Base-by-base conservation (phyloP, 176 grass and related monocot genomes). In the Rhipidocladum racemiflorum region DNA sequence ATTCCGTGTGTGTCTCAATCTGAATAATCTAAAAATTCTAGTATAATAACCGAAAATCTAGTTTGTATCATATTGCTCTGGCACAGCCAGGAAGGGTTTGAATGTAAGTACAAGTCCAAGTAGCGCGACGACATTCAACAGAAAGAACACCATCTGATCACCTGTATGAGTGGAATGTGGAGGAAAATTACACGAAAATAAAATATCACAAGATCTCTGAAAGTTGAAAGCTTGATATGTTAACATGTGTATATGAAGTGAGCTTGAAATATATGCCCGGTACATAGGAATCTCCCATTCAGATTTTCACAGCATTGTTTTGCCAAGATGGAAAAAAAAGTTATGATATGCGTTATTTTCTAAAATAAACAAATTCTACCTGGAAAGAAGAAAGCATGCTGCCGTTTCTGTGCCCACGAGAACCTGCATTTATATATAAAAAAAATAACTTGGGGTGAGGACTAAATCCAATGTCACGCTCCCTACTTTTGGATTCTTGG, bases 391-490 rank as follows among this genome's bases (percentile, higher is more conserved):
- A 68, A 77, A 30, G 82, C 77, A 51, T 90, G 35, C 57, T 95
- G 93, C 4, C 87, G 85, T 60, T 92, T 90, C 74, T 95, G 93
- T 61, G 90, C 93, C 93, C 93, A 95, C 7, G 93, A 95, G 61
- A 95, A 92, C 68, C 93, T 95, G 88, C 61, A 91, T 72, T 57
- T 7, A 75, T 32, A 2, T 18, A 56, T 62, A 49, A 7, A 12
- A 35, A 65, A 54, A 46, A 36, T 10, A 35, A 64, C 10, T 6
- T 48, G 29, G 6, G 14, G 15, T 36, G 16, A 18, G 48, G 50
- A 63, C n/a, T 8, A 78, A 78, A 27, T 2, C 30, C 30, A 30
- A 36, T 36, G 4, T 32, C 68, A 73, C 20, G 1, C 40, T 30
- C 67, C 18, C 4, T 14, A 48, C 7, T 1, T 66, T 17, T 53